Evolutionary conservation across 129 eudicot species (phyloP).

Genomic region (Flaveria sonorensis): DNA sequence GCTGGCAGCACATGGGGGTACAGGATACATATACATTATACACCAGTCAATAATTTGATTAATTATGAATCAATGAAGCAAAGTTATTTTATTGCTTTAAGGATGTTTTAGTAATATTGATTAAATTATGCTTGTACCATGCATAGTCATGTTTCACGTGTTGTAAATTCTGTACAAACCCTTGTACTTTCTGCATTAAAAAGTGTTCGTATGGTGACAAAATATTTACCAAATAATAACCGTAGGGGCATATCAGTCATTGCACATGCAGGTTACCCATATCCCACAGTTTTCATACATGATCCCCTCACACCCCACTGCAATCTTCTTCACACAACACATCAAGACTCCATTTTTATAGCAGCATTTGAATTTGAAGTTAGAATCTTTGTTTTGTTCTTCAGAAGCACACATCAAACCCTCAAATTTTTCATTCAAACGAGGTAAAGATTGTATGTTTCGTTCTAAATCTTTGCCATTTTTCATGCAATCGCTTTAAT

Average conservation of each 20-base stretch:
- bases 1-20: slow-evolving; percentile 50
- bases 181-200: slow-evolving; percentile 26
- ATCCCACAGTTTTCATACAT: slow-evolving; percentile 35
- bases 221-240: background rate
- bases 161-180: slow-evolving; percentile 6
- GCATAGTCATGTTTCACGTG: slow-evolving; percentile 4
- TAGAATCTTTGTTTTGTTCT: slow-evolving; percentile 29
- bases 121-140: slow-evolving; percentile 8
- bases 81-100: background rate
- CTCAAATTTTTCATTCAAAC: slow-evolving; percentile 10
- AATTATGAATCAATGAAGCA: slow-evolving; percentile 30
- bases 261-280: background rate
- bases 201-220: slow-evolving; percentile 16
- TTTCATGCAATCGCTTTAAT: slow-evolving; percentile 4
- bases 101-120: slow-evolving; percentile 22
- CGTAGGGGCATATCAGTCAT: slow-evolving; percentile 22
- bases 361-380: slow-evolving; percentile 25
- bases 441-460: slow-evolving; percentile 34
- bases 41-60: slow-evolving; percentile 39
- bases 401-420: slow-evolving; percentile 16
- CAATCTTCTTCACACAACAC: slow-evolving; percentile 23
- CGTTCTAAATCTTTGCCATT: background rate
- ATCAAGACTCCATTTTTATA: slow-evolving; percentile 38
- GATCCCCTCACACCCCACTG: slow-evolving; percentile 32
- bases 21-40: slow-evolving; percentile 21